Base-by-base conservation (phyloP, 139 green algal genomes). In the Asterochloris sp. region DNA sequence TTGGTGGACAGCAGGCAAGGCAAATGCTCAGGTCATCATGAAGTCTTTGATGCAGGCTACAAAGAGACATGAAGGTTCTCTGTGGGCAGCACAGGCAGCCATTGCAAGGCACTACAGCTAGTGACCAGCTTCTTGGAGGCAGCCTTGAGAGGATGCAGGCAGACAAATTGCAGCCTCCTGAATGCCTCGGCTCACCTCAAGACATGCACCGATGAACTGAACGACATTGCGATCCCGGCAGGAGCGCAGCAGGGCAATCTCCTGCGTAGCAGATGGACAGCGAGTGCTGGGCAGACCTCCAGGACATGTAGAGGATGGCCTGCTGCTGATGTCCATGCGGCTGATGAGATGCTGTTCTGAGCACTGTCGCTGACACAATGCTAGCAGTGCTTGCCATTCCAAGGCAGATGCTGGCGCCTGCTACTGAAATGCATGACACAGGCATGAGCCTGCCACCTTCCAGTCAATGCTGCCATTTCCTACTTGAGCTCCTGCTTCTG, bases 161-260 rank as follows among this genome's bases (percentile, higher is more conserved):
- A 54, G 6, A 54, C 38, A 54, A 54, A 6, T 2, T 73, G 23
- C 19, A 27, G 66, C 66, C 66, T 73, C 21, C 66, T 27, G 1
- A 73, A 27, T 73, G 66, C 23, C 21, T 23, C 21, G 9, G 29
- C 76, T 21, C 61, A 81, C 76, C 38, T 54, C 38, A 6, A 54
- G 38, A 29, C 76, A 80, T 54, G 76, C 76, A 12, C 76, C 76
- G 12, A 80, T 80, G 76, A 84, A 92, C 77, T 89, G 86, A 14
- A 92, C 85, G 38, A 92, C 88, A 85, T 92, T 92, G 68, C 76
- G 71, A 78, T 92, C 88, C 24, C 85, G 82, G 81, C 88, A 92
- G 62, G 80, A 82, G 13, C 74, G 63, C 82, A 92, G 78, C 27
- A 92, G 84, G 60, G 82, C 80, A 6, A 91, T 83, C 76, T 91